Percentiles rank a stretch among this genome's conserved stretches.
phyloP scores from a whole-genome alignment of 208 protist genomes.

The Ichthyophonus hoferi region DNA sequence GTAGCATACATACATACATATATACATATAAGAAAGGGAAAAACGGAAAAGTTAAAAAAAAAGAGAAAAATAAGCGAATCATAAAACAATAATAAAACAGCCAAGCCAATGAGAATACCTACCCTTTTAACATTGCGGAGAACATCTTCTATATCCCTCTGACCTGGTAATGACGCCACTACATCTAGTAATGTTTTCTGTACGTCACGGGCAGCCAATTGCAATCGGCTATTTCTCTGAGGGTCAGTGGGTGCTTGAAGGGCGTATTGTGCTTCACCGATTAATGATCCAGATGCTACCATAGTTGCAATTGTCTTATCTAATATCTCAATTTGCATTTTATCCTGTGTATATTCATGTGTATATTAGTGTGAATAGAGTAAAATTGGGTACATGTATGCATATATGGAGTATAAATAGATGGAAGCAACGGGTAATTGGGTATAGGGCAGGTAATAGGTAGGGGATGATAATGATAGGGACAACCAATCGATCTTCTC shows the following conservation, averaged over 20 bases:
- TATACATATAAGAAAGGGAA: too few species aligned
- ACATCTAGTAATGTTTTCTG: conserved; percentile 21
- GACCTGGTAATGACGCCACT: conserved; percentile 32
- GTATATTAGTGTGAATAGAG: background rate
- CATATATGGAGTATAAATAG: too few species aligned
- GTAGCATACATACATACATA: too few species aligned
- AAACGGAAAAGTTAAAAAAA: too few species aligned
- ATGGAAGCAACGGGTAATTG: too few species aligned
- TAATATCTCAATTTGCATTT: background rate
- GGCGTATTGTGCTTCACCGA: background rate
- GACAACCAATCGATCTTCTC: too few species aligned
- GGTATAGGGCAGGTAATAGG: too few species aligned
- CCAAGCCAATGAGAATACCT: too few species aligned
- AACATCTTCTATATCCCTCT: conserved; percentile 29
- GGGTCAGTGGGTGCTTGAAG: background rate
- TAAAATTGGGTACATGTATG: background rate
- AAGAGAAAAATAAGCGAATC: too few species aligned
- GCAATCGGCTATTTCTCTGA: background rate
- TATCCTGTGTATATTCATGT: background rate
- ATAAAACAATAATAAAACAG: too few species aligned
- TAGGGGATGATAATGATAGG: too few species aligned
- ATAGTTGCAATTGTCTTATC: background rate
- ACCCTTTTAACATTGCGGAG: background rate
- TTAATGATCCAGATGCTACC: background rate
- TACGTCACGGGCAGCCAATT: conserved; percentile 13